phyloP scores from a whole-genome alignment of 805 yeast species.

The Cephaloascus fragrans region DNA sequence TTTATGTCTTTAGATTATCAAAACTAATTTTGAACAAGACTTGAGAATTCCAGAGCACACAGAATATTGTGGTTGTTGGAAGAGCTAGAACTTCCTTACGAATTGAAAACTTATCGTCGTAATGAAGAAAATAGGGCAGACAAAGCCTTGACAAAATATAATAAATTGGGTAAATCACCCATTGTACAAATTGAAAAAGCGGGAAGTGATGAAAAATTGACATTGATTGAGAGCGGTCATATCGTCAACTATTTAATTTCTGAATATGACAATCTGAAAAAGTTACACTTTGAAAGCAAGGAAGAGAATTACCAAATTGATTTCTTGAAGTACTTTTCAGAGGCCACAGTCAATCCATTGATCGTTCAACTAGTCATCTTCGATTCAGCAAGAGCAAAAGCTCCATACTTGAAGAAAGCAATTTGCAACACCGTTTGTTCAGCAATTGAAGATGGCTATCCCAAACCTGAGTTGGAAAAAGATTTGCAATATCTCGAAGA shows the following conservation, averaged over 20 bases:
- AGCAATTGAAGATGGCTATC: not conserved
- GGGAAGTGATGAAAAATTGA: no score
- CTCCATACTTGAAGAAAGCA: not conserved
- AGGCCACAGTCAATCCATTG: conserved; percentile 8
- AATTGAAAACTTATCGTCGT: conserved; percentile 19
- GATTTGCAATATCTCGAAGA: not conserved
- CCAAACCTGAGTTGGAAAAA: not conserved
- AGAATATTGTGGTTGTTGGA: conserved; percentile 29
- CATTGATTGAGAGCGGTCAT: conserved; percentile 14
- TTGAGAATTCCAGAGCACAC: conserved; percentile 22
- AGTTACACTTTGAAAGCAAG: conserved; percentile 7
- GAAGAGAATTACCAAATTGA: conserved; percentile 11
- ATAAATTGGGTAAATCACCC: conserved; percentile 29
- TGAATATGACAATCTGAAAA: conserved; percentile 9
- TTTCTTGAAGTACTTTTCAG: conserved; percentile 16
- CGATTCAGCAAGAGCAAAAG: not conserved
- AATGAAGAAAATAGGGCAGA: conserved; percentile 20
- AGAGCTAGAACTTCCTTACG: conserved; percentile 21
- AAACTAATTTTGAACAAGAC: no score
- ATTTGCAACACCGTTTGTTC: not conserved
- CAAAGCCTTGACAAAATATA: conserved; percentile 11
- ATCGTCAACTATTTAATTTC: conserved; percentile 11
- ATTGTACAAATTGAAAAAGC: not conserved
- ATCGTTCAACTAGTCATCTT: not conserved
- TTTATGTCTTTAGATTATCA: no score